A percentile compares a stretch with the other conserved stretches of the same genome.
Conservation (phyloP, 176 grass and related monocot species). For the Carex kokanica region DNA sequence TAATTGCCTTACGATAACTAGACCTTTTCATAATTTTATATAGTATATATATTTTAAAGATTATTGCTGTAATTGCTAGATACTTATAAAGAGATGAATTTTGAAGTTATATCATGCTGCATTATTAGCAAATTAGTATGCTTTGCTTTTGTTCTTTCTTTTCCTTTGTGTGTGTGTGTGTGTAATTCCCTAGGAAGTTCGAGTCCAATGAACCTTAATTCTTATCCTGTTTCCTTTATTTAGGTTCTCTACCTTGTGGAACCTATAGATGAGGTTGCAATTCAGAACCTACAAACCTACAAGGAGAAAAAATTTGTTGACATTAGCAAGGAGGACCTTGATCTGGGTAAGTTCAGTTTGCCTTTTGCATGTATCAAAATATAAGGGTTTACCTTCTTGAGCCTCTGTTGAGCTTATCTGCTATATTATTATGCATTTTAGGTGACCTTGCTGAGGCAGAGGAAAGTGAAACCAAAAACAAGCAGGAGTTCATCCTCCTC, state of each 20-base stretch:
- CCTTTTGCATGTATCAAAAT: background rate
- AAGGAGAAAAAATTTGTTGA: slow-evolving; percentile 93
- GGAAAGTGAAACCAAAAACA: slow-evolving; percentile 63
- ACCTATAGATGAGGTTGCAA: slow-evolving; percentile 89
- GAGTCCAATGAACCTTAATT: background rate
- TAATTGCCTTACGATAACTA: background rate
- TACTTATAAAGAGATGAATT: background rate
- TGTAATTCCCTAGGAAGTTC: background rate
- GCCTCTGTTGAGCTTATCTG: background rate
- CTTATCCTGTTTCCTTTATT: slow-evolving; percentile 7
- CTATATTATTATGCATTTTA: slow-evolving; percentile 23
- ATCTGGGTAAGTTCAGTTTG: slow-evolving; percentile 48
- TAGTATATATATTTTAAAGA: background rate
- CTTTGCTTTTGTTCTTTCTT: background rate
- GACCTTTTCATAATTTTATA: background rate
- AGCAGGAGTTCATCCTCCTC: slow-evolving; percentile 75
- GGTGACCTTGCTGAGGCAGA: slow-evolving; percentile 71
- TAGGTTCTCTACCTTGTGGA: slow-evolving; percentile 83
- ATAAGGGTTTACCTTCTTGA: background rate
- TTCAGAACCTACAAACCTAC: slow-evolving; percentile 92
- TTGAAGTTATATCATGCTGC: background rate
- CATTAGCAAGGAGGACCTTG: slow-evolving; percentile 88
- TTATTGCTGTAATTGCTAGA: background rate
- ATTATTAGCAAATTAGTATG: background rate
- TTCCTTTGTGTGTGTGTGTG: background rate